phyloP scores from a whole-genome alignment of 176 grass and related monocot species.

The Carex kokanica region DNA sequence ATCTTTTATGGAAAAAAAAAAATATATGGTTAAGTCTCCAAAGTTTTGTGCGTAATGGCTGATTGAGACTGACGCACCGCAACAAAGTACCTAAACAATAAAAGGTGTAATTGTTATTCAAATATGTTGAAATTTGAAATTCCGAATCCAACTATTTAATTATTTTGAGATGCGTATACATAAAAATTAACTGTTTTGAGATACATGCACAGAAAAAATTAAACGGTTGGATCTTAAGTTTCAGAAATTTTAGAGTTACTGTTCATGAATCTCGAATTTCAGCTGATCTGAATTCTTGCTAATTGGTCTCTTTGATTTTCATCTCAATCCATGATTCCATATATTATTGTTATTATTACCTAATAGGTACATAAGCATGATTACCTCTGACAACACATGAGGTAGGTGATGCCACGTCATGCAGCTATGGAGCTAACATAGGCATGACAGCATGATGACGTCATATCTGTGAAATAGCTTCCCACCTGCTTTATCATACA shows the following conservation, averaged over 20 bases:
- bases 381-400: neutral
- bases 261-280: too few relatives aligned
- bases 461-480: neutral
- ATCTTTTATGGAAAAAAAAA: neutral
- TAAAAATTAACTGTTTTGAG: too few relatives aligned
- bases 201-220: too few relatives aligned
- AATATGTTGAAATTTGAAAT: too few relatives aligned
- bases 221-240: too few relatives aligned
- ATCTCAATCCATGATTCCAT: neutral
- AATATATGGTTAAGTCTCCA: neutral
- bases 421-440: neutral
- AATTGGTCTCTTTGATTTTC: neutral
- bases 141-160: too few relatives aligned
- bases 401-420: neutral
- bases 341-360: neutral
- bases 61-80: neutral
- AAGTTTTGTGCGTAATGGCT: too few relatives aligned
- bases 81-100: too few relatives aligned
- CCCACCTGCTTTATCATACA: neutral
- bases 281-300: too few relatives aligned
- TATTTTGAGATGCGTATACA: too few relatives aligned
- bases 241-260: too few relatives aligned
- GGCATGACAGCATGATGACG: conserved; percentile 12
- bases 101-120: neutral
- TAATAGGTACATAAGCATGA: neutral